phyloP scores from a whole-genome alignment of 495 filamentous ascomycete genomes.

The Geoglossum glabrum region DNA sequence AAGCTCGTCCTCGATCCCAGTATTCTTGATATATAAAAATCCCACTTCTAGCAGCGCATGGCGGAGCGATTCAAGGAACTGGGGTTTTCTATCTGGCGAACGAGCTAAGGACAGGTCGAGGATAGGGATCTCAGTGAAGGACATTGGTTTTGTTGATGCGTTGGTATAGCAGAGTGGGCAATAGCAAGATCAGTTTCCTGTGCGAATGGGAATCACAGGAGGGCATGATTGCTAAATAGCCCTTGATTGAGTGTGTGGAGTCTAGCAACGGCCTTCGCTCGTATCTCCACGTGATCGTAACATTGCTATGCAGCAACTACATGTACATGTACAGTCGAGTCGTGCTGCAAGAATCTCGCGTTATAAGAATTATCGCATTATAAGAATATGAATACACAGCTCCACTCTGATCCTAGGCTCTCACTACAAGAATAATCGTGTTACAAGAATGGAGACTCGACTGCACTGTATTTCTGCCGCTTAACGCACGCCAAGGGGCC shows the following conservation, averaged over 20 bases:
- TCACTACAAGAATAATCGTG: no score
- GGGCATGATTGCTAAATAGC: not conserved
- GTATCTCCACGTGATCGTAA: not conserved
- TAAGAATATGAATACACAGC: not conserved
- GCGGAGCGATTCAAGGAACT: conserved; percentile 51
- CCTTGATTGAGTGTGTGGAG: no score
- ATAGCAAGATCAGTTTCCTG: not conserved
- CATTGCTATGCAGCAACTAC: not conserved
- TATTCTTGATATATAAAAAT: conserved; percentile 79
- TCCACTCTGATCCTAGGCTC: no score
- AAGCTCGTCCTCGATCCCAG: conserved; percentile 47
- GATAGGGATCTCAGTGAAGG: conserved; percentile 62
- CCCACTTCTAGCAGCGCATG: conserved; percentile 76
- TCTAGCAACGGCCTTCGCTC: not conserved
- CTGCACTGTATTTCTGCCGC: no score
- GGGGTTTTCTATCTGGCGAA: conserved; percentile 45
- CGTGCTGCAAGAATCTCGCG: not conserved
- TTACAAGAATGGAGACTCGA: no score
- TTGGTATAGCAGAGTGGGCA: not conserved
- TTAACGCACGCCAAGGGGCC: no score
- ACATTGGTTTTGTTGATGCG: not conserved
- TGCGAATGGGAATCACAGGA: not conserved
- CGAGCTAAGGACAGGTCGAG: conserved; percentile 52
- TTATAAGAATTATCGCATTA: no score
- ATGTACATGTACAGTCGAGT: not conserved